Base-by-base conservation (phyloP, 352 stramenopile genomes). In the Phytophthora pistaciae region DNA sequence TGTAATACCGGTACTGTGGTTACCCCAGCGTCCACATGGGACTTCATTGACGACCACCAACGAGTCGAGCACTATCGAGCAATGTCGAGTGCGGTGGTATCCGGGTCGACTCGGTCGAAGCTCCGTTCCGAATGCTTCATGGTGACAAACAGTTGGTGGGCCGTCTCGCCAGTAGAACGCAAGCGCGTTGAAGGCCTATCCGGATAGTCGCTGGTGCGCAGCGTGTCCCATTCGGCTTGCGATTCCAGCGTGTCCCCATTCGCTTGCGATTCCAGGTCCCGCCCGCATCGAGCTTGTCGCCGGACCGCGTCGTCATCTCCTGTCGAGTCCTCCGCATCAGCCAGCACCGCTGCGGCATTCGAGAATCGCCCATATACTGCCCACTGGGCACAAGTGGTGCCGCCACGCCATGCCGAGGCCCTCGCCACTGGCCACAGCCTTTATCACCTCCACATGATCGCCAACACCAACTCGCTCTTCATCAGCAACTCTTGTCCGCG, bases 241-340 rank as follows among this genome's bases (percentile, higher is more conserved):
- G 38, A 44, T 44, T 44, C 14, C 56, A n/a, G 56, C n/a, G n/a
- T n/a, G n/a, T n/a, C n/a, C n/a, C n/a, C n/a, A n/a, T n/a, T n/a
- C n/a, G n/a, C 38, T 7, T 44, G 38, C 38, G 38, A 44, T 44
- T 44, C 14, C 56, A n/a, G 56, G 29, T 52, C 56, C 56, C 56
- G 56, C 31, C 31, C 13, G 38, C 13, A 13, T 14, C 4, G 14
- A 48, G 54, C 29, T 27, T 60, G 54, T 46, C 53, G 25, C 53
- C 29, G 18, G 33, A 50, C 55, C 33, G 20, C 1, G 33, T 23
- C 36, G 36, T 36, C 36, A 61, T 50, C 56, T 33, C 20, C 38
- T 61, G 36, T 36, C 56, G 33, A 50, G 56, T 61, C 36, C 20
- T 5, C 18, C 3, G 27, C 27, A 29, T 33, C 14, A 0, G 6